A percentile compares a stretch with the other conserved stretches of the same genome.
phyloP scores from a whole-genome alignment of 2,329 filamentous ascomycete species.

The Pseudogymnoascus sp. region DNA sequence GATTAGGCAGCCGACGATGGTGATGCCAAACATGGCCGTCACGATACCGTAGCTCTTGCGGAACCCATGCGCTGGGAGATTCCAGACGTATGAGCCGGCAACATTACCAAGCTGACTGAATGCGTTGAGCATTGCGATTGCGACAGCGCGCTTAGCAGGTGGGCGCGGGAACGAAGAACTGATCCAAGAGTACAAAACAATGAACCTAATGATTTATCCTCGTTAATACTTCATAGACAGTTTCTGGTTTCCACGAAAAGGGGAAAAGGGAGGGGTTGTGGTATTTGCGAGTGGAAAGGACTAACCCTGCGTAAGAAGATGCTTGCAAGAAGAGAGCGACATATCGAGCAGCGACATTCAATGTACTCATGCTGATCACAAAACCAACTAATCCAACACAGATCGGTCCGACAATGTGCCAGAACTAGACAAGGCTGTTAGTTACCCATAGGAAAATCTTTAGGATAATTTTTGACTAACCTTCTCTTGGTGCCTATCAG shows the following conservation, averaged over 20 bases:
- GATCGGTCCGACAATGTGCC: constrained; percentile 26
- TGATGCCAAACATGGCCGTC: constrained; percentile 53
- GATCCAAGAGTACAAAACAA: constrained; percentile 52
- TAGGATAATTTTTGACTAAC: constrained; percentile 38
- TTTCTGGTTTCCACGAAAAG: not conserved
- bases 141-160: constrained; percentile 17
- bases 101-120: constrained; percentile 43
- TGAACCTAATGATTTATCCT: constrained; percentile 29
- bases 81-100: constrained; percentile 56
- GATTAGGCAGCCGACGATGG: constrained; percentile 42
- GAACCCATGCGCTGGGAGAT: constrained; percentile 49
- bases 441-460: constrained; percentile 44
- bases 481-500: constrained; percentile 41
- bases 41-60: constrained; percentile 58
- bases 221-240: not conserved
- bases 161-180: constrained; percentile 23
- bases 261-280: not conserved
- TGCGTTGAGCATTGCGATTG: constrained; percentile 16
- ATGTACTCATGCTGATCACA: constrained; percentile 21
- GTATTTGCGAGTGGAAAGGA: constrained; percentile 41
- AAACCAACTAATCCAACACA: constrained; percentile 25
- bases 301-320: constrained; percentile 34
- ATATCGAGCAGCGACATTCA: constrained; percentile 26
- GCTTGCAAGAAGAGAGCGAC: constrained; percentile 28
- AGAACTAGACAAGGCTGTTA: constrained; percentile 51